Conservation (phyloP, 768 basidiomycete genomes). For the Mycena albidolilacea region DNA sequence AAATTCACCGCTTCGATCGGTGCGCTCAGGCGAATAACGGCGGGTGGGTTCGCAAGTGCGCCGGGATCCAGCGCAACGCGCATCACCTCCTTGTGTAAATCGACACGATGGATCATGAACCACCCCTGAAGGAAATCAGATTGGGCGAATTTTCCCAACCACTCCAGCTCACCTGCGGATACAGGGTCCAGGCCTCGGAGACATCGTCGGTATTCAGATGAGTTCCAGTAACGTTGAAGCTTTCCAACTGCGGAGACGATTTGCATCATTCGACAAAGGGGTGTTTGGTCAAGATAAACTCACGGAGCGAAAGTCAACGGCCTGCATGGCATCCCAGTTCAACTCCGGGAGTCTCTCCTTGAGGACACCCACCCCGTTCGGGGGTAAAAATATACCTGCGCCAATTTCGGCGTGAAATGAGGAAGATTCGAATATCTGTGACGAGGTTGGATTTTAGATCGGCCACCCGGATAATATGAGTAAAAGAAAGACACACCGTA, state of each 20-base stretch:
- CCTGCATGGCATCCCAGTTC: conserved; percentile 1
- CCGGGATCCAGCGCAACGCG: conserved; percentile 24
- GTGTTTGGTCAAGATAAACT: background rate
- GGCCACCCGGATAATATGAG: background rate
- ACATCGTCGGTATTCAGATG: background rate
- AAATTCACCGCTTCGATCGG: background rate
- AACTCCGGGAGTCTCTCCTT: conserved; percentile 10
- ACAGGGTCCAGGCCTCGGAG: conserved; percentile 1
- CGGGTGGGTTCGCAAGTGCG: conserved; percentile 3
- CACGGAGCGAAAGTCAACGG: conserved; percentile 12
- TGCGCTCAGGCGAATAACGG: conserved; percentile 8
- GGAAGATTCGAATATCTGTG: conserved; percentile 33
- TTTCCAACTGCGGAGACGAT: background rate
- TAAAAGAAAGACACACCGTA: too few relatives aligned
- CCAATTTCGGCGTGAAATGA: conserved; percentile 32
- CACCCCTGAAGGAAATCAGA: conserved; percentile 23
- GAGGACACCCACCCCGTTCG: conserved; percentile 20
- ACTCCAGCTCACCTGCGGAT: background rate
- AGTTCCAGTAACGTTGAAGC: background rate
- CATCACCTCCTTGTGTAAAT: conserved; percentile 33
- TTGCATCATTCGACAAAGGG: background rate
- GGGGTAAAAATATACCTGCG: conserved; percentile 25
- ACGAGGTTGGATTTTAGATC: too few relatives aligned
- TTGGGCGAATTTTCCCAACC: background rate
- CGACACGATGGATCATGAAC: conserved; percentile 33